Conservation (phyloP, 2,329 filamentous ascomycete species). For the Sporothrix curviconia region DNA sequence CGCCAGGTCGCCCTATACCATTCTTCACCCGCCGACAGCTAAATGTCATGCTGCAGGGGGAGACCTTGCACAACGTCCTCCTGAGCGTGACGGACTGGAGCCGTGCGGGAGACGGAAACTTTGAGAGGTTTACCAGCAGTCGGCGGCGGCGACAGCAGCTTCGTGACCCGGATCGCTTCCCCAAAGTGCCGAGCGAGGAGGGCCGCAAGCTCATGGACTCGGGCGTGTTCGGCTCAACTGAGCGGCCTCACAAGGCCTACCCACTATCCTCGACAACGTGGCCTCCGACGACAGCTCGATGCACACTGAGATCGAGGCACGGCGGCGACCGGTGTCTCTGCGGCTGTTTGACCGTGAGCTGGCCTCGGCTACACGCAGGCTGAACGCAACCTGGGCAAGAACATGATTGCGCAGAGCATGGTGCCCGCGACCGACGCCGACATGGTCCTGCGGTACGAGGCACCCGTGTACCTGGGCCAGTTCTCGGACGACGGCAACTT, state of each 20-base stretch:
- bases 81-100: constrained; percentile 13
- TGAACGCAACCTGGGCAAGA: constrained; percentile 43
- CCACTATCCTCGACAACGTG: constrained; percentile 10
- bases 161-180: constrained; percentile 56
- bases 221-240: constrained; percentile 69
- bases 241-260: constrained; percentile 32
- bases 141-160: constrained; percentile 35
- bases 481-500: constrained; percentile 97
- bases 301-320: constrained; percentile 28
- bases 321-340: constrained; percentile 45
- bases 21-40: constrained; percentile 22
- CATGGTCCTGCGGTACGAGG: constrained; percentile 79
- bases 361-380: constrained; percentile 48
- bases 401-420: constrained; percentile 63
- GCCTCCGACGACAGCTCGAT: neutral
- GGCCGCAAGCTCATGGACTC: constrained; percentile 75
- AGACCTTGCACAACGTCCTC: constrained; percentile 20
- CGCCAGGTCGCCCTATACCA: neutral
- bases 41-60: constrained; percentile 21
- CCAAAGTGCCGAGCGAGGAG: constrained; percentile 75
- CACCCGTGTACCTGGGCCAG: constrained; percentile 87
- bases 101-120: constrained; percentile 9
- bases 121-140: constrained; percentile 23
- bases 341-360: constrained; percentile 77
- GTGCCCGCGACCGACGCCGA: constrained; percentile 74